A percentile compares a stretch with the other conserved stretches of the same genome.
Evolutionary conservation across 345 rosid genomes (phyloP).

Genomic region (Eucalyptus lansdowneana): DNA sequence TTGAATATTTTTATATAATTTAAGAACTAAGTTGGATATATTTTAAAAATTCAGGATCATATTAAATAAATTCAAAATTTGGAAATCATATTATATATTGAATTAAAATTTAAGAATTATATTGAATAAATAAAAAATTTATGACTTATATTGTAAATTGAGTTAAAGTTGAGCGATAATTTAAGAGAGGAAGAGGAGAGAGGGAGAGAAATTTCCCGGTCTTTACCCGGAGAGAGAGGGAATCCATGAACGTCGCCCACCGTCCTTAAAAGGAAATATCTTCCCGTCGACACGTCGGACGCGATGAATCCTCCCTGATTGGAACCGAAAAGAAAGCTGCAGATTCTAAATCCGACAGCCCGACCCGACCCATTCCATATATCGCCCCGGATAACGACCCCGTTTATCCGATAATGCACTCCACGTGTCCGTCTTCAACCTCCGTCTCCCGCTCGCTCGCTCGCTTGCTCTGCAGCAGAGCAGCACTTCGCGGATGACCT

Average conservation of each 20-base stretch:
- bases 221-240: not conserved
- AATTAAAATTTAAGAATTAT: no score
- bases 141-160: rapidly evolving
- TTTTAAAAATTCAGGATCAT: no score
- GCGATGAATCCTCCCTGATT: not conserved
- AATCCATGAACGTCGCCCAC: not conserved
- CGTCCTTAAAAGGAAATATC: not conserved
- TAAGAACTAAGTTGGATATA: not conserved
- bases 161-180: no score
- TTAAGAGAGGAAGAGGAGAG: not conserved
- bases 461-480: not conserved
- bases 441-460: not conserved
- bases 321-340: not conserved
- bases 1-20: no score
- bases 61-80: no score
- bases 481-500: not conserved
- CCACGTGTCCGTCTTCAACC: not conserved
- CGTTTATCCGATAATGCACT: not conserved
- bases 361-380: not conserved
- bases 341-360: not conserved
- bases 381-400: not conserved
- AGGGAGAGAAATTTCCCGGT: not conserved
- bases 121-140: no score
- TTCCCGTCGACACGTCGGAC: not conserved
- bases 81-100: no score